Conservation (phyloP, 1,284 basidiomycete species). For the Stereum hirsutum region DNA sequence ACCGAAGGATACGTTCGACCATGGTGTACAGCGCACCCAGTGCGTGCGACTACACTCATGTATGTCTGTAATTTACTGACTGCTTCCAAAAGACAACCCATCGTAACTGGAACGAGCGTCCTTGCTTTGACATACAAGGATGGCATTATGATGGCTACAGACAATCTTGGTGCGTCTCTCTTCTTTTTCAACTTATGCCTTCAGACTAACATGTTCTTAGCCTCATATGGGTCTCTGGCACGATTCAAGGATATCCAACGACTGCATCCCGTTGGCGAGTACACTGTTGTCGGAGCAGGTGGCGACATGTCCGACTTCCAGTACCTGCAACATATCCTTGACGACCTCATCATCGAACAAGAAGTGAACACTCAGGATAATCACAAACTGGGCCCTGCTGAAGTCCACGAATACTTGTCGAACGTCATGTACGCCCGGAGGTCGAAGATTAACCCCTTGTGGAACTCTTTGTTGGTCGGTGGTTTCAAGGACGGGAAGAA, state of each 20-base stretch:
- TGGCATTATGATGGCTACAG: constrained; percentile 98
- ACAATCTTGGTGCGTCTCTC: constrained; percentile 73
- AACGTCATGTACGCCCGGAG: constrained; percentile 89
- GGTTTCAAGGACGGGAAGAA: constrained; percentile 77
- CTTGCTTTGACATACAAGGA: constrained; percentile 92
- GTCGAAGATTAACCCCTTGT: constrained; percentile 87
- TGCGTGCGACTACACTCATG: constrained; percentile 24
- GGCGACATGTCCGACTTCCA: constrained; percentile 99
- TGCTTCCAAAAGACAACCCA: constrained; percentile 54
- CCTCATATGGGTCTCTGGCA: constrained; percentile 95
- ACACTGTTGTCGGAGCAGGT: constrained; percentile 86
- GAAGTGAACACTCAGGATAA: constrained; percentile 81
- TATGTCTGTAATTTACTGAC: constrained; percentile 5
- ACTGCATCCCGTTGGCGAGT: constrained; percentile 75
- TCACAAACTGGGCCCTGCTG: constrained; percentile 78
- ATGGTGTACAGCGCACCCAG: constrained; percentile 71
- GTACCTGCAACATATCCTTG: constrained; percentile 76
- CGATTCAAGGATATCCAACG: constrained; percentile 94
- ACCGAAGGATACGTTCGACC: constrained; percentile 47
- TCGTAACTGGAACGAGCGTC: constrained; percentile 95
- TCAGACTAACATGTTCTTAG: too few relatives aligned
- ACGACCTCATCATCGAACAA: constrained; percentile 57
- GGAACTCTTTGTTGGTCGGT: constrained; percentile 95
- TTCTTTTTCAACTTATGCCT: background rate
- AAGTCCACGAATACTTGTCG: constrained; percentile 91